Evolutionary conservation across 768 basidiomycete genomes (phyloP).

Genomic region (Lactarius tabidus): DNA sequence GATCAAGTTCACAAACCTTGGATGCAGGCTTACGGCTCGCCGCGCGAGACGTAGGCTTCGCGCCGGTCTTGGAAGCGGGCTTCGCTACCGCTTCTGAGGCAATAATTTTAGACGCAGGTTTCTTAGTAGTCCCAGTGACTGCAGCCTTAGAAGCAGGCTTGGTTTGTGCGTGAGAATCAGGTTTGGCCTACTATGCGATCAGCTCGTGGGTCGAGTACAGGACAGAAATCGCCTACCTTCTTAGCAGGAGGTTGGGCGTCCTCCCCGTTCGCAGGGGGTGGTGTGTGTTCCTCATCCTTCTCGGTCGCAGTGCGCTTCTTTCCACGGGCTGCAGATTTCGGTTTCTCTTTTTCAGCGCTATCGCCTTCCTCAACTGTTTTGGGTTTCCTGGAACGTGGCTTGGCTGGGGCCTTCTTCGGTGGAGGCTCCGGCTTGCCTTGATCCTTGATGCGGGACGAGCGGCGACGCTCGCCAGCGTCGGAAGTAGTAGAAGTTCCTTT

Average conservation of each 20-base stretch:
- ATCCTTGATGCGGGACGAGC: constrained; percentile 72
- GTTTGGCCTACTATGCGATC: constrained; percentile 19
- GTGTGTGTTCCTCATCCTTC: constrained; percentile 38
- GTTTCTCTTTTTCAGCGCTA: constrained; percentile 36
- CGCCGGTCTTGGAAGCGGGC: constrained; percentile 33
- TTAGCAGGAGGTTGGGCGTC: constrained; percentile 55
- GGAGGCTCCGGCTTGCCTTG: constrained; percentile 51
- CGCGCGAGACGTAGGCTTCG: constrained; percentile 28
- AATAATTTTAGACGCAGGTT: constrained; percentile 32
- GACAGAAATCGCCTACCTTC: constrained; percentile 44
- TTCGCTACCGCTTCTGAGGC: constrained; percentile 26
- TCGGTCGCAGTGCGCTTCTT: constrained; percentile 53
- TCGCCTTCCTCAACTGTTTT: constrained; percentile 36
- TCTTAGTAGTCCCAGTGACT: constrained; percentile 36
- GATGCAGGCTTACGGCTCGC: constrained; percentile 35
- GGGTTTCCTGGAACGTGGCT: constrained; percentile 51
- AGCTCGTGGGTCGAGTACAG: constrained; percentile 8
- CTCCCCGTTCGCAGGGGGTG: constrained; percentile 36
- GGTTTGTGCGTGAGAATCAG: constrained; percentile 19
- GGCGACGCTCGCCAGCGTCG: constrained; percentile 54
- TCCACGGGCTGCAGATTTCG: constrained; percentile 42
- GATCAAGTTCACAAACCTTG: constrained; percentile 28
- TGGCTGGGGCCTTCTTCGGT: constrained; percentile 58
- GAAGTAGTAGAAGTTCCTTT: constrained; percentile 53
- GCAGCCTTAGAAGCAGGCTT: constrained; percentile 38